Percentiles rank a stretch among this genome's conserved stretches.
These are phyloP conservation scores for Gryganskiella cystojenkinii DNA, from an alignment of 192 early-diverging fungal species.

Conservation along the genomic window DNA sequence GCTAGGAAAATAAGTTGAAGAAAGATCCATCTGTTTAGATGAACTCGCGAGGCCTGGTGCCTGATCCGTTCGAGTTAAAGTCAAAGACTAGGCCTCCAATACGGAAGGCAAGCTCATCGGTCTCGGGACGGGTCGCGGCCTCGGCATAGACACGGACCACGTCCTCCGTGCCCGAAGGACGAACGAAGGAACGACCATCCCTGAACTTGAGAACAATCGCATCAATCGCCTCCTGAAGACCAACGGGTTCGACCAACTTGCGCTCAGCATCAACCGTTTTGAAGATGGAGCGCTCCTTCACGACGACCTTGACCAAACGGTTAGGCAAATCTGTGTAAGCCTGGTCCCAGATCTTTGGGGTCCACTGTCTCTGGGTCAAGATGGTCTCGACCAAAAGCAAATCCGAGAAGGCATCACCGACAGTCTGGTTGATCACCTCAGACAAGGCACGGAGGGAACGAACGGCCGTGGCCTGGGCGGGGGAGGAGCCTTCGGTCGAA, in stretches of 20 bases:
- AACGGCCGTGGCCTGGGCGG: conserved; percentile 82
- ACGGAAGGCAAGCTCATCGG: conserved; percentile 86
- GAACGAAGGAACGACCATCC: conserved; percentile 94
- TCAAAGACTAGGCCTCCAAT: conserved; percentile 96
- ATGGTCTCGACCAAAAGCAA: conserved; percentile 96
- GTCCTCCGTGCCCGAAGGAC: conserved; percentile 99
- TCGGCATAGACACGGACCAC: conserved; percentile 99
- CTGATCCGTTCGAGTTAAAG: conserved; percentile 87
- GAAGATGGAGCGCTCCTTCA: conserved; percentile 86
- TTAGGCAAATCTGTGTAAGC: conserved; percentile 96
- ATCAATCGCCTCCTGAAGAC: conserved; percentile 89
- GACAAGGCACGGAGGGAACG: conserved; percentile 83
- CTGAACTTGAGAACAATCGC: conserved; percentile 84
- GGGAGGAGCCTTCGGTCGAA: conserved; percentile 69
- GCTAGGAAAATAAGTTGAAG: background rate
- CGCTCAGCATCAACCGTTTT: conserved; percentile 98
- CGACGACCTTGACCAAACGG: conserved; percentile 96
- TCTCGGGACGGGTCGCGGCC: conserved; percentile 91
- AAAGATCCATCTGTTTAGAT: conserved; percentile 27
- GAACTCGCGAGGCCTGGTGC: conserved; percentile 76
- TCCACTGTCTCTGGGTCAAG: conserved; percentile 83
- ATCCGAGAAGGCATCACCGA: conserved; percentile 98
- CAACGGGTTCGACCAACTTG: conserved; percentile 86
- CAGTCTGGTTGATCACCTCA: conserved; percentile 98
- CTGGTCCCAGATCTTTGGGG: conserved; percentile 88